Evolutionary conservation across 495 filamentous ascomycete genomes (phyloP), one percentile per base, ranked within the genome.

Genomic region (Aspergillus egyptiacus): DNA sequence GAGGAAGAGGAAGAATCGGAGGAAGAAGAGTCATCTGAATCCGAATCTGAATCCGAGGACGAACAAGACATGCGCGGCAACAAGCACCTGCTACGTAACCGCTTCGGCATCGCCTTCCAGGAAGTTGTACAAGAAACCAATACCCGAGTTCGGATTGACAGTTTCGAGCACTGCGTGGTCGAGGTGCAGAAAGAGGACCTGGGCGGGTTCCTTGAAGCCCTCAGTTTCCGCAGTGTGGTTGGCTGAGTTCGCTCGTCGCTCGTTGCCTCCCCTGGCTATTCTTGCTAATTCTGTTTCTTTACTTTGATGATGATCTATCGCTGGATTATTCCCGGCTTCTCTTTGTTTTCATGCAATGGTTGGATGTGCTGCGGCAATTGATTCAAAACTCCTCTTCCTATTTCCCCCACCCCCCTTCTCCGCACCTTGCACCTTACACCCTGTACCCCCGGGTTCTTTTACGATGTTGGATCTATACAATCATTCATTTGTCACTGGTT

Each of bases 151-250:
- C 73, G 89, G 47, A 95, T 96, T 55, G 93, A 98, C 64, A 91
- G 85, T 67, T 98, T 98, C 66, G 94, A 98, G 68, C 85, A 95
- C 64, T 95, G 88, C 55, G 94, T 97, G 8, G 89, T 96, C 38
- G 93, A 97, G 69, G 93, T 98, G 24, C 81, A 84, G 70, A 95
- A 95, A 70, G 93, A 98, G 62, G 91, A 97, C 68, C 73, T 98
- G 23, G 79, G 83, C 15, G 89, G 84, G 9, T 98, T 98, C 65
- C 74, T 98, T 54, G 93, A 97, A 71, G 80, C 84, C 39, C 64
- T 98, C 64, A 96, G 91, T 64, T 82, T 89, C 78, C 91, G 90
- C 74, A 83, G 82, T 62, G 91, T 97, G 10, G 82, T 96, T 43
- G 91, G 91, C 35, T 96, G 72, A 70, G 27, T 11, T 18, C 14